Evolutionary conservation across 2,329 filamentous ascomycete genomes (phyloP).

Genomic region (Xylariaceae sp.): DNA sequence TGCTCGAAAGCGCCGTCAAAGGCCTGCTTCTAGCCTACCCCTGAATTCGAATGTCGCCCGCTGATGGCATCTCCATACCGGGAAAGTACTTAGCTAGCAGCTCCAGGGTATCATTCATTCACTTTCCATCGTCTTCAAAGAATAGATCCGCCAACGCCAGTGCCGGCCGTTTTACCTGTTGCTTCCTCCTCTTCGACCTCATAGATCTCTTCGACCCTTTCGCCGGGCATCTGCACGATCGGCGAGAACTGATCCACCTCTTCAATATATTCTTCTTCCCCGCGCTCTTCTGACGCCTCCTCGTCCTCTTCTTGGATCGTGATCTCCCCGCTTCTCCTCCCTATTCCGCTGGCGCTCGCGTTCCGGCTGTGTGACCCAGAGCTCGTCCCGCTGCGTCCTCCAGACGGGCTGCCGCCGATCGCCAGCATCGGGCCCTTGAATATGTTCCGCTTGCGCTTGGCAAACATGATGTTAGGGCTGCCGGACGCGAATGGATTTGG

Average conservation of each 20-base stretch:
- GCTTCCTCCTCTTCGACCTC: slow-evolving; percentile 15
- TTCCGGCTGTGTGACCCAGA: slow-evolving; percentile 40
- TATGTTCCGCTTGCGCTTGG: slow-evolving; percentile 70
- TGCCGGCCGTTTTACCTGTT: background rate
- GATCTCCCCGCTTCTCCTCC: slow-evolving; percentile 64
- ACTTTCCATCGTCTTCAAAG: background rate
- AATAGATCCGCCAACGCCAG: background rate
- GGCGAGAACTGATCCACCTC: slow-evolving; percentile 29
- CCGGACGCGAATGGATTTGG: slow-evolving; percentile 54
- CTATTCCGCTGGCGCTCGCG: slow-evolving; percentile 55
- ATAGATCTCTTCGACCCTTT: slow-evolving; percentile 26
- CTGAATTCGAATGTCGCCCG: no score
- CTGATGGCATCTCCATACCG: no score
- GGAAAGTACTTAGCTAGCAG: background rate
- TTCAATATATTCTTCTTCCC: slow-evolving; percentile 22
- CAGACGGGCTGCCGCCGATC: slow-evolving; percentile 36
- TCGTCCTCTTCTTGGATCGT: slow-evolving; percentile 63
- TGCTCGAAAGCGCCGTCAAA: no score
- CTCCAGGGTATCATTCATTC: slow-evolving; percentile 1
- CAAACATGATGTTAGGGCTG: slow-evolving; percentile 56
- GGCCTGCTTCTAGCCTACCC: no score
- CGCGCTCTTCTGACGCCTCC: slow-evolving; percentile 30
- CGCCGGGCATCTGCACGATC: slow-evolving; percentile 20
- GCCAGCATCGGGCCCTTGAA: slow-evolving; percentile 74
- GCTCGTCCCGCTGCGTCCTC: slow-evolving; percentile 23